phyloP scores from a whole-genome alignment of 805 yeast species.

The Yamadazyma laniorum region DNA sequence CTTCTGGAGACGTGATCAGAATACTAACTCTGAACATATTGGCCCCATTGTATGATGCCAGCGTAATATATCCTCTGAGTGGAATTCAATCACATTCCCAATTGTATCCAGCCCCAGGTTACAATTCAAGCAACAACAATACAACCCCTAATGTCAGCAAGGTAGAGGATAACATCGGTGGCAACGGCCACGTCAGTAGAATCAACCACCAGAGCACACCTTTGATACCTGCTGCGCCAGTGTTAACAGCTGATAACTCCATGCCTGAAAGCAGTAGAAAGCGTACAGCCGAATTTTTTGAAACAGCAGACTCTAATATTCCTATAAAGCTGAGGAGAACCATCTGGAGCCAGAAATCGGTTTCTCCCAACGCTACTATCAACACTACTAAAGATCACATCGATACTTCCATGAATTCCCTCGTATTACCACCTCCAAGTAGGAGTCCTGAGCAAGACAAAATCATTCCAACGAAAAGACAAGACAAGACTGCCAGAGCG shows the following conservation, averaged over 20 bases:
- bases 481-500: conserved; percentile 2
- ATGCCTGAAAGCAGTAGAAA: conserved; percentile 17
- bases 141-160: neutral
- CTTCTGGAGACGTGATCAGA: conserved; percentile 32
- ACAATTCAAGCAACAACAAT: neutral
- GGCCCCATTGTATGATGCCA: neutral
- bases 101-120: neutral
- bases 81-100: neutral
- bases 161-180: neutral
- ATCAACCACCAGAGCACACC: conserved; percentile 22
- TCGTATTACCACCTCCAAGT: conserved; percentile 33
- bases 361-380: neutral
- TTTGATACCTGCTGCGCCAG: conserved; percentile 24
- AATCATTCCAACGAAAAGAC: conserved; percentile 30
- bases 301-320: conserved; percentile 21
- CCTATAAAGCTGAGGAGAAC: conserved; percentile 18
- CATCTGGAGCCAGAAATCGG: conserved; percentile 1
- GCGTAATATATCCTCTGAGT: neutral
- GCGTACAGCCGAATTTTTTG: conserved; percentile 23
- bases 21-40: conserved; percentile 30
- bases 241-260: conserved; percentile 13
- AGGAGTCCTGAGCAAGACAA: conserved; percentile 11
- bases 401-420: conserved; percentile 9
- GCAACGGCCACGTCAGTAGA: neutral
- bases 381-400: conserved; percentile 4